These are phyloP conservation scores for Polychytrium aggregatum DNA, from an alignment of 192 early-diverging fungal species.

Conservation along the genomic window DNA sequence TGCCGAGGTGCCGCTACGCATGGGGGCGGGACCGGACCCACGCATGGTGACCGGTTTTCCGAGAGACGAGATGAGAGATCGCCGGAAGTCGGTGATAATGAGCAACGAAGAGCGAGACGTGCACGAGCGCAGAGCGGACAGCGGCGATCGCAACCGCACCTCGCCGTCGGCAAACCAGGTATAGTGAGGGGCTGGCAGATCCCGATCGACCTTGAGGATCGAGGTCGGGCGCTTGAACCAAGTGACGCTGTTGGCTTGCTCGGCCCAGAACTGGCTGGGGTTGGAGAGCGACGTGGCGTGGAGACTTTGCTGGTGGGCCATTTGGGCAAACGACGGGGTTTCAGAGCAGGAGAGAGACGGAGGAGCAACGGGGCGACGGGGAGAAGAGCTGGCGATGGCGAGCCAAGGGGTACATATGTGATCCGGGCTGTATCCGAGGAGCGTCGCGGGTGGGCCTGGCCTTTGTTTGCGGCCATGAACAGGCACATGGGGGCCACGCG, in stretches of 20 bases:
- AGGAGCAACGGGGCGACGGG: too few species aligned
- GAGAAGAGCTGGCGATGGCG: too few species aligned
- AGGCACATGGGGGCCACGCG: too few species aligned
- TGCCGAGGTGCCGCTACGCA: too few species aligned
- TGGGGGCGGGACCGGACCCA: too few species aligned
- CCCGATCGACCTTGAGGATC: conserved; percentile 15
- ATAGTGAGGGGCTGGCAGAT: too few species aligned
- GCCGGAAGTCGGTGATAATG: neutral
- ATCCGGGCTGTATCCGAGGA: too few species aligned
- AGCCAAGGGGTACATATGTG: too few species aligned
- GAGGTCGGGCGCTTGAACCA: conserved; percentile 35
- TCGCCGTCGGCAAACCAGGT: conserved; percentile 58
- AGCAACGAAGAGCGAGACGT: neutral
- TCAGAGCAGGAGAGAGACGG: too few species aligned
- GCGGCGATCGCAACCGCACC: neutral
- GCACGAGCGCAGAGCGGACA: neutral
- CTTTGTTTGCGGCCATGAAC: too few species aligned
- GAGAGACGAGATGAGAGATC: neutral
- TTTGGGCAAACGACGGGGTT: too few species aligned
- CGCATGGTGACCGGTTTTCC: neutral
- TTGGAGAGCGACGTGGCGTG: conserved; percentile 26
- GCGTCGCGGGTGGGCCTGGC: too few species aligned
- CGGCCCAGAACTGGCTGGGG: conserved; percentile 38
- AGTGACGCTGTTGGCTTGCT: conserved; percentile 26
- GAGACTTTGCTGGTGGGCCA: conserved; percentile 13